Conservation (phyloP, 139 green algal species). For the Cymbomonas tetramitiformis region DNA sequence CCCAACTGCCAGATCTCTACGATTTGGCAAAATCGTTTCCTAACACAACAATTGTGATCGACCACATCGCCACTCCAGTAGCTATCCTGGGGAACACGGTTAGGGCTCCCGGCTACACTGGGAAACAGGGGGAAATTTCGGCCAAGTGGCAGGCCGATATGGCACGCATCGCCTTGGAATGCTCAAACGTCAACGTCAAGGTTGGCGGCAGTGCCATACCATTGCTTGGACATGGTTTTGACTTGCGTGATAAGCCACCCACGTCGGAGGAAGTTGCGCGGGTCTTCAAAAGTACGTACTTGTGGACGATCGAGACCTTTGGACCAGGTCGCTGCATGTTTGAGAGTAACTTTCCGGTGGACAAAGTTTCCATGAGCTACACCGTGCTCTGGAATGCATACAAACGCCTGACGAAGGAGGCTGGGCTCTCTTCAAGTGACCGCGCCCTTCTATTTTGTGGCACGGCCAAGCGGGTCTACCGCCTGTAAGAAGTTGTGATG, state of each 20-base stretch:
- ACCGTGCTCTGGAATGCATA: background rate
- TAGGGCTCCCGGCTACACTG: background rate
- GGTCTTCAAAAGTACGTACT: background rate
- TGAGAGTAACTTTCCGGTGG: background rate
- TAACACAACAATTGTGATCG: background rate
- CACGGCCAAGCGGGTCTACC: background rate
- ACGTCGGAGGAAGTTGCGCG: background rate
- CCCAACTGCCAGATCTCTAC: background rate
- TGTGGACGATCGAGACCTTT: background rate
- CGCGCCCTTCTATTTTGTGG: background rate
- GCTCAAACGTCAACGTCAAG: background rate
- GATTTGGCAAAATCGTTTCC: background rate
- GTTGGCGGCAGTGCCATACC: background rate
- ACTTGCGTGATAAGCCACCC: background rate
- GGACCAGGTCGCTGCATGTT: background rate
- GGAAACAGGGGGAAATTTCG: background rate
- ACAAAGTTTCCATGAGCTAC: background rate
- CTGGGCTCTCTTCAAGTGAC: background rate
- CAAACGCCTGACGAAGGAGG: background rate
- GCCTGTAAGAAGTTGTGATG: no score
- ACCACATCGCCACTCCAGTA: background rate
- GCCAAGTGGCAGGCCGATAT: background rate
- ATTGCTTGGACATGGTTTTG: background rate
- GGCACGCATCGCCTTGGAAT: background rate
- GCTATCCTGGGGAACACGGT: background rate